phyloP scores from a whole-genome alignment of 345 rosid species.

The Lenwebbia sp. region DNA sequence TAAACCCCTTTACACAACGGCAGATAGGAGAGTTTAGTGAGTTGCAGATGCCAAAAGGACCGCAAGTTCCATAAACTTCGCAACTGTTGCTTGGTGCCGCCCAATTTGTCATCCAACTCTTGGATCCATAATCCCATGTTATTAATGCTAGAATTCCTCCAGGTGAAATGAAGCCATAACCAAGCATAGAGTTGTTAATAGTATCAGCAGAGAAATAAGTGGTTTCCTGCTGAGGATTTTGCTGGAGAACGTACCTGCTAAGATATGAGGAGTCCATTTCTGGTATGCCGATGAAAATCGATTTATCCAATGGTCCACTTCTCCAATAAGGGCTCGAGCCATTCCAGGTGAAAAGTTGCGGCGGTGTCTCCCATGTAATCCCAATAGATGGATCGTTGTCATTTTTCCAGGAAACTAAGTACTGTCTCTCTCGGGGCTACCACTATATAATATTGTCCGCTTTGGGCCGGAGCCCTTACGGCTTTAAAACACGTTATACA shows the following conservation, averaged over 20 bases:
- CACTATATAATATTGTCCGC: too few species aligned
- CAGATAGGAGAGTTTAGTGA: background rate
- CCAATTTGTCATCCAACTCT: background rate
- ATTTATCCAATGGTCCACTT: constrained; percentile 1
- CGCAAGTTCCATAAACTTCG: constrained; percentile 12
- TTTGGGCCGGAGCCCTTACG: too few species aligned
- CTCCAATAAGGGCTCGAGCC: background rate
- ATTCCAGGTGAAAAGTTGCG: constrained; percentile 5
- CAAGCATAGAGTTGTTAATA: constrained; percentile 10
- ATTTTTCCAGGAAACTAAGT: constrained; percentile 16
- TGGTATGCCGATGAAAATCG: background rate
- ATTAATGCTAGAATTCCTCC: background rate
- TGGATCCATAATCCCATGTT: constrained; percentile 4
- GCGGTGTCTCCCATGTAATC: background rate
- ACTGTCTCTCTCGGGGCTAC: constrained; percentile 1
- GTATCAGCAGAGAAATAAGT: background rate
- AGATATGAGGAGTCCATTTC: background rate
- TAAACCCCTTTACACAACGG: constrained; percentile 16
- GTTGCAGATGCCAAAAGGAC: constrained; percentile 12
- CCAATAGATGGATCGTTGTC: constrained; percentile 8
- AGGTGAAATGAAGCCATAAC: constrained; percentile 8
- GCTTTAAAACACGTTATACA: too few species aligned
- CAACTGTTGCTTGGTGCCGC: constrained; percentile 1
- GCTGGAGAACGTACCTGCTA: background rate
- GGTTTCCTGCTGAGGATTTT: background rate